phyloP scores from a whole-genome alignment of 805 yeast species.

The Candida suzukii region DNA sequence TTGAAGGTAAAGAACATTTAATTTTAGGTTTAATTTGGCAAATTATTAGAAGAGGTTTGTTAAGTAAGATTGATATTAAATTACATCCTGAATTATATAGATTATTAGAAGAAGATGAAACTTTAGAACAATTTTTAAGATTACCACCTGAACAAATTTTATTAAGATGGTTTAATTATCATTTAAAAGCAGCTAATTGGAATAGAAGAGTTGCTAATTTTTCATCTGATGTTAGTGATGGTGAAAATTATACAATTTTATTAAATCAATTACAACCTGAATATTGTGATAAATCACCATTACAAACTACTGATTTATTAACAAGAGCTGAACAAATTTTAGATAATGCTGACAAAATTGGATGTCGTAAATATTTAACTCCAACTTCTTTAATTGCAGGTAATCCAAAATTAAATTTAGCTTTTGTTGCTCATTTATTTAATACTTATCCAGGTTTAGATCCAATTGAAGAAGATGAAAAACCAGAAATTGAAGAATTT shows the following conservation, averaged over 20 bases:
- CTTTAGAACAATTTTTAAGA: slow-evolving; percentile 91
- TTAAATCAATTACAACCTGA: slow-evolving; percentile 85
- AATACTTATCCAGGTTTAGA: slow-evolving; percentile 96
- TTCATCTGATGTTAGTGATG: slow-evolving; percentile 83
- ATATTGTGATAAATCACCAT: slow-evolving; percentile 73
- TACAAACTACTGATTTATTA: slow-evolving; percentile 67
- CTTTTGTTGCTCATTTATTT: slow-evolving; percentile 95
- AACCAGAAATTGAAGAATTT: slow-evolving; percentile 92
- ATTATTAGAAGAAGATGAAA: slow-evolving; percentile 91
- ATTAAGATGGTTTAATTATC: slow-evolving; percentile 96
- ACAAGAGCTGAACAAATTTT: slow-evolving; percentile 85
- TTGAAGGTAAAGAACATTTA: slow-evolving; percentile 90
- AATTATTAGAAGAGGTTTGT: slow-evolving; percentile 91
- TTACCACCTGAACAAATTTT: slow-evolving; percentile 96
- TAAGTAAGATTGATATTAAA: slow-evolving; percentile 92
- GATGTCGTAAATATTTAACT: slow-evolving; percentile 89
- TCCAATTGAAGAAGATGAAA: slow-evolving; percentile 86
- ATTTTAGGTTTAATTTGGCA: slow-evolving; percentile 94
- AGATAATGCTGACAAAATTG: slow-evolving; percentile 81
- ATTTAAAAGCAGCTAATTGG: slow-evolving; percentile 88
- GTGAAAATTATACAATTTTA: slow-evolving; percentile 89
- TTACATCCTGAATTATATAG: slow-evolving; percentile 95
- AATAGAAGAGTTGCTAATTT: slow-evolving; percentile 80
- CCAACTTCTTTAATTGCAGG: slow-evolving; percentile 92
- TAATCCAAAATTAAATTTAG: slow-evolving; percentile 92